phyloP scores from a whole-genome alignment of 139 green algal species.

The Pedinophyceae sp. region DNA sequence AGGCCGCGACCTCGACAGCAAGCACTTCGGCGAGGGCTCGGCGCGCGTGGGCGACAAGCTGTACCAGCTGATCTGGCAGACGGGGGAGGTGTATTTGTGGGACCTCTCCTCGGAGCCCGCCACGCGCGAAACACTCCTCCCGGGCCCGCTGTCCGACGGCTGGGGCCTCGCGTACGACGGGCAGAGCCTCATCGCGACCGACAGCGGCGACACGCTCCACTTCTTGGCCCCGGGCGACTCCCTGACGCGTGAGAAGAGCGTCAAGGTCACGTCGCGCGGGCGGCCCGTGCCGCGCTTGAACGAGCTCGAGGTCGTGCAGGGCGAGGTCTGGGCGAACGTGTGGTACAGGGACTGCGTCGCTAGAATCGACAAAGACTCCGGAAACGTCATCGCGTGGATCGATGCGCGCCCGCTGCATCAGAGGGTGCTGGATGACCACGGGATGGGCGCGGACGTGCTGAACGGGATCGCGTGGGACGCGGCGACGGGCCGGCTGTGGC shows the following conservation, averaged over 20 bases:
- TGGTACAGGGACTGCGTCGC: constrained; percentile 7
- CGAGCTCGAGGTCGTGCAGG: constrained; percentile 7
- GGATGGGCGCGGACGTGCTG: constrained; percentile 5
- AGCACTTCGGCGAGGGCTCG: neutral
- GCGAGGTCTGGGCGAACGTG: constrained; percentile 10
- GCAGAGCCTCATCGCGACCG: no score
- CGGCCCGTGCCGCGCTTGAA: constrained; percentile 3
- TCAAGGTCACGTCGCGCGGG: no score
- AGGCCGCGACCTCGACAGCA: neutral
- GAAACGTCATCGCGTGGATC: constrained; percentile 5
- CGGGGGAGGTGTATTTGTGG: neutral
- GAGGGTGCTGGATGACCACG: neutral
- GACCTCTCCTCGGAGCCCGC: neutral
- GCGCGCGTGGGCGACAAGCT: neutral
- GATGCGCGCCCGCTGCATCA: neutral
- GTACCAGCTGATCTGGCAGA: neutral
- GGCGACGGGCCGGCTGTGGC: neutral
- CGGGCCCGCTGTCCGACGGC: neutral
- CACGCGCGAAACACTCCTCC: neutral
- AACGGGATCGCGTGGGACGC: constrained; percentile 9
- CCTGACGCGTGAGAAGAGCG: no score
- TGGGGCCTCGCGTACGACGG: neutral
- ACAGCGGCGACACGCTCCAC: no score
- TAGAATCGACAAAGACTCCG: constrained; percentile 4
- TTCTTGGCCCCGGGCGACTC: no score